Percentiles rank a stretch among this genome's conserved stretches.
Conservation (phyloP, 805 yeast genomes). For the Kregervanrija delftensis region DNA sequence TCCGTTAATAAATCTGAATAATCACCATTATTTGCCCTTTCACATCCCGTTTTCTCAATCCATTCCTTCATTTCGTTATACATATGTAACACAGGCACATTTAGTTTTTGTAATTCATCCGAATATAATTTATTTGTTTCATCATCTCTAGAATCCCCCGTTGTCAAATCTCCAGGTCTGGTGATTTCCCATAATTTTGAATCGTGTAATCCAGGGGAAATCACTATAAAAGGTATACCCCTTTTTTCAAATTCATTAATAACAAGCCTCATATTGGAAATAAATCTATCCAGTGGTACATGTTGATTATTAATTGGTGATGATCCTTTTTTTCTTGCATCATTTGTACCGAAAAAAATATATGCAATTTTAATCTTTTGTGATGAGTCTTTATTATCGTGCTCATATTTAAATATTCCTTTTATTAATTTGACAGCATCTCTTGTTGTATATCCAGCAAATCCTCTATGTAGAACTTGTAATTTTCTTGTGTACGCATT, state of each 20-base stretch:
- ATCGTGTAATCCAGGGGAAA: slow-evolving; percentile 60
- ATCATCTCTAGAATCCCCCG: slow-evolving; percentile 40
- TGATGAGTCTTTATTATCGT: slow-evolving; percentile 25
- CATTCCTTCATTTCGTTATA: slow-evolving; percentile 7
- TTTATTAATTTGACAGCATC: slow-evolving; percentile 48
- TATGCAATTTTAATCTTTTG: slow-evolving; percentile 36
- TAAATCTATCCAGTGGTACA: slow-evolving; percentile 46
- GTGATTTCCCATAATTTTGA: slow-evolving; percentile 31
- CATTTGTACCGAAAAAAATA: slow-evolving; percentile 80
- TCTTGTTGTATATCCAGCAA: slow-evolving; percentile 64
- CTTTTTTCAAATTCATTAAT: slow-evolving; percentile 32
- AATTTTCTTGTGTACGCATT: slow-evolving; percentile 49
- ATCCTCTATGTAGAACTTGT: slow-evolving; percentile 72
- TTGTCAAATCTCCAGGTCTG: slow-evolving; percentile 28
- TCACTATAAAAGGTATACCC: slow-evolving; percentile 46
- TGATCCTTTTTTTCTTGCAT: slow-evolving; percentile 32
- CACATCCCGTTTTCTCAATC: background rate
- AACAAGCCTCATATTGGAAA: slow-evolving; percentile 39
- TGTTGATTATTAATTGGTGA: slow-evolving; percentile 31
- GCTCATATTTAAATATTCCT: slow-evolving; percentile 43
- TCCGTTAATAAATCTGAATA: slow-evolving; percentile 27
- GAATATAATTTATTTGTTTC: slow-evolving; percentile 42
- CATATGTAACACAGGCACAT: slow-evolving; percentile 47
- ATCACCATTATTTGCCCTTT: slow-evolving; percentile 1
- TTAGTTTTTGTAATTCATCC: slow-evolving; percentile 39